Base-by-base conservation (phyloP, 2,329 filamentous ascomycete species). In the Neodidymelliopsis sp. region DNA sequence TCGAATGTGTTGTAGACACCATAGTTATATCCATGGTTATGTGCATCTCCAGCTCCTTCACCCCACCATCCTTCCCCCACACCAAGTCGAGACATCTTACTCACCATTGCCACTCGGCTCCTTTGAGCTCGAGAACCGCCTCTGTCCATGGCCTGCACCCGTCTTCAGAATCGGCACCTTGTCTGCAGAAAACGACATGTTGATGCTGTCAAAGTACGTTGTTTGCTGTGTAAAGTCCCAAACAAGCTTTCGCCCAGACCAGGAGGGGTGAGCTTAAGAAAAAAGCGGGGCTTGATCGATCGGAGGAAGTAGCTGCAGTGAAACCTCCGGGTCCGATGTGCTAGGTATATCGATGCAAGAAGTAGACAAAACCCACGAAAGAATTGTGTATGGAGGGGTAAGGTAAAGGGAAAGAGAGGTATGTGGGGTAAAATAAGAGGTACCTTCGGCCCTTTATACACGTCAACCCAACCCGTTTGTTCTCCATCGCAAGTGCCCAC, bases 101-200 rank as follows among this genome's bases (percentile, higher is more conserved):
- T 55, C 54, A 73, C 70, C 70, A 56, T 59, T 72, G 47, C 72
- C 70, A 22, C 50, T 72, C 4, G 67, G 65, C 35, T 72, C 70
- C 29, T 73, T 73, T 10, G 59, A 64, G 33, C 56, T 65, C 4
- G 69, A 72, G n/a, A 73, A 72, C 16, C 70, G 58, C 36, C 70
- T 53, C 40, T 67, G 63, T 7, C 63, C 37, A 16, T 50, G 47
- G 4, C 49, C 63, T 42, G 64, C 63, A 0, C 61, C 58, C 3
- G 60, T 57, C 63, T 63, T 71, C 7, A 71, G 42, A 15, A 65
- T 63, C 12, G 64, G 65, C 15, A 72, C 59, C 55, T 64, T 70
- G 38, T 59, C 59, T 9, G 65, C 69, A 2, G 69, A 73, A 41
- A 73, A 73, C 19, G 67, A 71, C 70, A 73, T 73, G 8, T 25